Percentiles rank a stretch among this genome's conserved stretches.
Evolutionary conservation across 2,329 filamentous ascomycete genomes (phyloP).

Genomic region (Colletotrichum musicola): DNA sequence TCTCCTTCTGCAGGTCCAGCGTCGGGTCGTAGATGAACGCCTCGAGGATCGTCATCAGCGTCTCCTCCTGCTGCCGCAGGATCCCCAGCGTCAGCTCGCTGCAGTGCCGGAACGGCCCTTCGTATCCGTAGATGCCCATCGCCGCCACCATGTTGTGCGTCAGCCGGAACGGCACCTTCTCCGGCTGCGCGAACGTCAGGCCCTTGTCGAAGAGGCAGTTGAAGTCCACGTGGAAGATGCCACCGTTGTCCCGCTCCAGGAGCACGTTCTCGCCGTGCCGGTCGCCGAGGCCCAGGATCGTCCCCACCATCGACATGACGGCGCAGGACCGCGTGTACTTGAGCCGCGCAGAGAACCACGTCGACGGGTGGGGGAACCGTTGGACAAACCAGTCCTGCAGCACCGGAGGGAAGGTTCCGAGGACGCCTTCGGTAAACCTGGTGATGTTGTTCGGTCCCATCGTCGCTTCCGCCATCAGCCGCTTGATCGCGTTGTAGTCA

Average conservation of each 20-base stretch:
- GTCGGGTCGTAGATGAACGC: constrained; percentile 98
- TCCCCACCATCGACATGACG: constrained; percentile 99
- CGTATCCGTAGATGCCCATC: constrained; percentile 94
- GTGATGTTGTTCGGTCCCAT: constrained; percentile 69
- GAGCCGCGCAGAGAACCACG: constrained; percentile 91
- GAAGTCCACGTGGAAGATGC: constrained; percentile 98
- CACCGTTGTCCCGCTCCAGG: constrained; percentile 92
- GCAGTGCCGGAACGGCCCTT: constrained; percentile 91
- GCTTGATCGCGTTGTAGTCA: constrained; percentile 77
- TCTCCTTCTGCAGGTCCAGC: constrained; percentile 85
- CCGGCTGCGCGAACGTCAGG: constrained; percentile 92
- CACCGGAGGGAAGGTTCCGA: constrained; percentile 81
- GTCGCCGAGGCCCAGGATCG: constrained; percentile 92
- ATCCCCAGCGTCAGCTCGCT: constrained; percentile 90
- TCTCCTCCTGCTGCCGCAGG: constrained; percentile 92
- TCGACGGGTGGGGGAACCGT: constrained; percentile 91
- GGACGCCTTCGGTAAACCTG: constrained; percentile 77
- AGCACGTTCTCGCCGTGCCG: constrained; percentile 98
- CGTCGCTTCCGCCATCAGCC: constrained; percentile 73
- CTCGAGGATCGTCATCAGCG: constrained; percentile 96
- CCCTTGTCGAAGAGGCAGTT: constrained; percentile 99
- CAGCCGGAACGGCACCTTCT: constrained; percentile 93
- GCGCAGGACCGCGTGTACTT: constrained; percentile 94
- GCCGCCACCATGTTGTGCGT: constrained; percentile 99
- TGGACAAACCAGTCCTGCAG: constrained; percentile 96